Evolutionary conservation across 768 basidiomycete species (phyloP), one percentile per base, ranked within the genome.

Genomic region (Tricholoma bakamatsutake): DNA sequence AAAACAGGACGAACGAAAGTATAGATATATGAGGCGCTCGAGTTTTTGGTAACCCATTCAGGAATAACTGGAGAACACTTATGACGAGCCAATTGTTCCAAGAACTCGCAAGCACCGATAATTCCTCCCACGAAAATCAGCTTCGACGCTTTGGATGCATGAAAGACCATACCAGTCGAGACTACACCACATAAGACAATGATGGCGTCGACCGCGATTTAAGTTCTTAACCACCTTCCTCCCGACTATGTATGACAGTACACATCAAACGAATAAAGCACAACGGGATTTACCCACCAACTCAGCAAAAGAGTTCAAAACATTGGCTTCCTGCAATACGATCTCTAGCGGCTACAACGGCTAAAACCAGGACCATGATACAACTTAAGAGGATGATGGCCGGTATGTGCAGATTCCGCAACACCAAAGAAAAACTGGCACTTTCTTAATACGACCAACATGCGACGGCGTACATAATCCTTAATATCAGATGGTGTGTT

Each of bases 121-220:
- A 85, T 81, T 4, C 81, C 83, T 82, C 27, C 2, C 31, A 42
- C 7, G n/a, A 42, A 42, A 42, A 50, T 43, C 1, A 55, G 21
- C 8, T 15, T 30, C 24, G 12, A 54, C 47, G 10, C 24, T 8
- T 33, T 52, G 12, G 39, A 37, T 30, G 49, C 12, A 28, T 28
- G 30, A 39, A n/a, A 52, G 27, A 12, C 42, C 5, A 58, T 61
- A 76, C 88, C 87, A 39, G 86, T 84, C 7, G 90, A 72, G 27
- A 89, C 82, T 1, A 86, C 87, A 1, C 85, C 87, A 54, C 82
- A 85, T 2, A 90, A 75, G 12, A 89, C 88, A n/a, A 86, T 65
- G 45, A 84, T 75, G 3, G 87, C 85, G 60, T 91, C 88, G 0
- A 81, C 74, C 0, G 82, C 85, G 10, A 88, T 72, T 75, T 80